These are phyloP conservation scores for Allomyces macrogynus DNA, from an alignment of 192 early-diverging fungal species.

Conservation along the genomic window DNA sequence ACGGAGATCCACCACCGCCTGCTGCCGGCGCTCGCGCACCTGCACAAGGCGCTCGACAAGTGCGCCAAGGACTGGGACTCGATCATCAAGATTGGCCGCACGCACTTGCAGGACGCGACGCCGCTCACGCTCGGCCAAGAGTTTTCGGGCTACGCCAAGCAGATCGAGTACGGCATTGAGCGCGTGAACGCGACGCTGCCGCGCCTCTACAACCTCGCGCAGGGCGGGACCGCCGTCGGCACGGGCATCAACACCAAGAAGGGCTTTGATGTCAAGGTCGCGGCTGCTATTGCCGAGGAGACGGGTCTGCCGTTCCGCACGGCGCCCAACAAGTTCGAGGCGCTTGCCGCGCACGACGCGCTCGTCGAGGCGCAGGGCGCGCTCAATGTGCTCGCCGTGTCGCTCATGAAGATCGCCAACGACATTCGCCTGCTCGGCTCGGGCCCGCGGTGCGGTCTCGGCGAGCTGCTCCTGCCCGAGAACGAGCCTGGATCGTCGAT, in stretches of 20 bases:
- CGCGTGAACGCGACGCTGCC: constrained; percentile 65
- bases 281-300: constrained; percentile 63
- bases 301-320: constrained; percentile 82
- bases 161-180: constrained; percentile 72
- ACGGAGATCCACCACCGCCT: constrained; percentile 63
- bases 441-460: constrained; percentile 93
- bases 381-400: constrained; percentile 83
- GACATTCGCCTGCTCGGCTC: constrained; percentile 94
- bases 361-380: constrained; percentile 90
- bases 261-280: constrained; percentile 82
- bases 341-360: constrained; percentile 94
- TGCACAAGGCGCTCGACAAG: constrained; percentile 57
- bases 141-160: constrained; percentile 92
- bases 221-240: constrained; percentile 92
- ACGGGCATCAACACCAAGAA: constrained; percentile 89
- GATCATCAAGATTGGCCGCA: constrained; percentile 98
- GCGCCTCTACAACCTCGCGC: constrained; percentile 79
- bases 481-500: constrained; percentile 99
- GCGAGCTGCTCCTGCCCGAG: constrained; percentile 87
- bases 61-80: constrained; percentile 66
- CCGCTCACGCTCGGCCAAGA: constrained; percentile 95
- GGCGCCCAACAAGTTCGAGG: constrained; percentile 99
- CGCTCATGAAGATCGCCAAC: constrained; percentile 98
- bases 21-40: constrained; percentile 60
- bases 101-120: constrained; percentile 95